Base-by-base conservation (phyloP, 176 grass and related monocot species). In the Eragrostis curvula region DNA sequence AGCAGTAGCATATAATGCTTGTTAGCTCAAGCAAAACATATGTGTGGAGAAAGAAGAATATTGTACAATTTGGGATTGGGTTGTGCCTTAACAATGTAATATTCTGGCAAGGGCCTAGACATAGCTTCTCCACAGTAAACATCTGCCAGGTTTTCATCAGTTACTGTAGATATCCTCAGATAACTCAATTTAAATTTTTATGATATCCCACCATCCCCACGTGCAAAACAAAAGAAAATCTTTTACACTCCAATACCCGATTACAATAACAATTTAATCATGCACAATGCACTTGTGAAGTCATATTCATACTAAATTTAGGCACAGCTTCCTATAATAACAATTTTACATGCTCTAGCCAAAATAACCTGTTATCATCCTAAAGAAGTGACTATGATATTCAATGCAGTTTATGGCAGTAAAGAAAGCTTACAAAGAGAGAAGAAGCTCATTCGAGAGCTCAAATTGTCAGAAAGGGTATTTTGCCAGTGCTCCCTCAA, bases 341-440 rank as follows among this genome's bases (percentile, higher is more conserved):
- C 9, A 49, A 21, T 41, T 5, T 74, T 52, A 25, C 40, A 40
- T 0, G 14, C 63, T 27, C 32, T 18, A 65, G 20, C 71, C 48
- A 48, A 82, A 27, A 8, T 8, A 73, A 32, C 14, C 3, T 83
- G 24, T 13, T 36, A 73, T 40, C 57, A 2, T 16, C 44, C 66
- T 65, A 63, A 62, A 64, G 18, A 36, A 36, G n/a, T 29, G 39
- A 56, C 32, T 80, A 36, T 36, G 32, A 36, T 59, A 32, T 71
- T 36, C 2, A 8, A 47, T 77, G 18, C 0, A 69, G 9, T 50
- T 59, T 75, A 68, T 50, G 21, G 29, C 71, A 75, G 56, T 30
- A 63, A 73, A 69, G 42, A 72, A 12, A 44, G 87, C 89, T 89
- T 87, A 94, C 92, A 94, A 63, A 94, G 89, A 73, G 89, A 89